Conservation (phyloP, 2,329 filamentous ascomycete species). For the Kalmusia sp. region DNA sequence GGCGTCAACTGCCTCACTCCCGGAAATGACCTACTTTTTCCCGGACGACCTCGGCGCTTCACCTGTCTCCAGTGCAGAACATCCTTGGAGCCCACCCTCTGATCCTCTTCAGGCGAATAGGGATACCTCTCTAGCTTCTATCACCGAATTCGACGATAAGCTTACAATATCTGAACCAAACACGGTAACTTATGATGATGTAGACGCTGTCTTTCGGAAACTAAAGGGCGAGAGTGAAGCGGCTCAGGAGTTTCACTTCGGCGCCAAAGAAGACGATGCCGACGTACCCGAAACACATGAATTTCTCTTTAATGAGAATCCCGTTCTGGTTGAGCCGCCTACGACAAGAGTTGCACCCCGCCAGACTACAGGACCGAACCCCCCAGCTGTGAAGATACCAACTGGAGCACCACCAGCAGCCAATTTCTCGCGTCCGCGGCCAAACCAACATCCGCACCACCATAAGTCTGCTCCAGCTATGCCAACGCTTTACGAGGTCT, state of each 20-base stretch:
- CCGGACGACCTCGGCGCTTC: slow-evolving; percentile 28
- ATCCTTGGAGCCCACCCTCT: slow-evolving; percentile 10
- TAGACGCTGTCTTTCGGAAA: slow-evolving; percentile 35
- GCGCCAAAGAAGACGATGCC: slow-evolving; percentile 12
- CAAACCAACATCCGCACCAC: slow-evolving; percentile 13
- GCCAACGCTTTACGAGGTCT: slow-evolving; percentile 42
- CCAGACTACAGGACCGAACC: background rate
- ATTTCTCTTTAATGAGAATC: slow-evolving; percentile 30
- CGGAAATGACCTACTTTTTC: slow-evolving; percentile 37
- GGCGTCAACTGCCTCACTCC: slow-evolving; percentile 29
- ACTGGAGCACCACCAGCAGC: slow-evolving; percentile 2
- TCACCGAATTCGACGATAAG: background rate
- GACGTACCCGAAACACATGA: slow-evolving; percentile 36
- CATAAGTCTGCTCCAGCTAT: slow-evolving; percentile 26
- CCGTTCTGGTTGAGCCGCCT: slow-evolving; percentile 18
- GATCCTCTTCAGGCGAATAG: background rate
- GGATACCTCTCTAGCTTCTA: background rate
- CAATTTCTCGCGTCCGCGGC: slow-evolving; percentile 18
- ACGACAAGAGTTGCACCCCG: slow-evolving; percentile 9
- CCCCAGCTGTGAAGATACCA: background rate
- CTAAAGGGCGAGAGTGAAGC: slow-evolving; percentile 29
- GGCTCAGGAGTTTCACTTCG: slow-evolving; percentile 21
- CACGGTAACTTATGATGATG: slow-evolving; percentile 27
- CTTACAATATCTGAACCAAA: slow-evolving; percentile 4
- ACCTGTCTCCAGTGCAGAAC: slow-evolving; percentile 12